These are phyloP conservation scores for Ceratocystis lukuohia DNA, from an alignment of 2,329 filamentous ascomycete species.

Conservation along the genomic window DNA sequence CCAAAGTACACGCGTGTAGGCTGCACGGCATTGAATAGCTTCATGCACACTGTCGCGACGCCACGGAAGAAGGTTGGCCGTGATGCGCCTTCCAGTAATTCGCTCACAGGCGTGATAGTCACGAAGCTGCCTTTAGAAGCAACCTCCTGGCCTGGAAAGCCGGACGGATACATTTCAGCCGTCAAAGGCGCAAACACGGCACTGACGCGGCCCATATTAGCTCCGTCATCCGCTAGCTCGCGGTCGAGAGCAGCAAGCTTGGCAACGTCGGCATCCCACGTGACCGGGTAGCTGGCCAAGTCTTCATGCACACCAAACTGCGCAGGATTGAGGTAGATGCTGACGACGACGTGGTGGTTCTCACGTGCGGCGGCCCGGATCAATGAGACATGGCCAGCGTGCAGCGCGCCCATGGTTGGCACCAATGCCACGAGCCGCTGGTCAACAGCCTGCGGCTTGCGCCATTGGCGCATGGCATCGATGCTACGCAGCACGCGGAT, in stretches of 20 bases:
- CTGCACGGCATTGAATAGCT: conserved; percentile 40
- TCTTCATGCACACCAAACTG: conserved; percentile 90
- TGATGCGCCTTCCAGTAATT: conserved; percentile 68
- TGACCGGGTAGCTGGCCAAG: conserved; percentile 75
- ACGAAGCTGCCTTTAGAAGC: conserved; percentile 78
- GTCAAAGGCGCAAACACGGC: conserved; percentile 81
- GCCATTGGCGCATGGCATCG: conserved; percentile 54
- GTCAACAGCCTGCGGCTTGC: conserved; percentile 49
- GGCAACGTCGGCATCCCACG: conserved; percentile 65
- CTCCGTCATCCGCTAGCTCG: conserved; percentile 51
- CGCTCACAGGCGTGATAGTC: conserved; percentile 71
- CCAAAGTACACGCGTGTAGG: conserved; percentile 77
- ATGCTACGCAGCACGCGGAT: conserved; percentile 68
- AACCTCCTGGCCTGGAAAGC: conserved; percentile 58
- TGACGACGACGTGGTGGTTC: conserved; percentile 77
- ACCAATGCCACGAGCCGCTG: conserved; percentile 72
- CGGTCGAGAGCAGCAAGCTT: conserved; percentile 55
- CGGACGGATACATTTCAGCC: conserved; percentile 72
- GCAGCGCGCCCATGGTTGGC: conserved; percentile 96
- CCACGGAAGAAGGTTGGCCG: conserved; percentile 92
- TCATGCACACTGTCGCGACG: conserved; percentile 93
- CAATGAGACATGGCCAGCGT: conserved; percentile 76
- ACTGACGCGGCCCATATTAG: conserved; percentile 53
- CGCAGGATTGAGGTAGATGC: conserved; percentile 90
- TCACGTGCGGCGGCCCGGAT: conserved; percentile 72